phyloP scores from a whole-genome alignment of 306 rosid species.

The Senna tora region DNA sequence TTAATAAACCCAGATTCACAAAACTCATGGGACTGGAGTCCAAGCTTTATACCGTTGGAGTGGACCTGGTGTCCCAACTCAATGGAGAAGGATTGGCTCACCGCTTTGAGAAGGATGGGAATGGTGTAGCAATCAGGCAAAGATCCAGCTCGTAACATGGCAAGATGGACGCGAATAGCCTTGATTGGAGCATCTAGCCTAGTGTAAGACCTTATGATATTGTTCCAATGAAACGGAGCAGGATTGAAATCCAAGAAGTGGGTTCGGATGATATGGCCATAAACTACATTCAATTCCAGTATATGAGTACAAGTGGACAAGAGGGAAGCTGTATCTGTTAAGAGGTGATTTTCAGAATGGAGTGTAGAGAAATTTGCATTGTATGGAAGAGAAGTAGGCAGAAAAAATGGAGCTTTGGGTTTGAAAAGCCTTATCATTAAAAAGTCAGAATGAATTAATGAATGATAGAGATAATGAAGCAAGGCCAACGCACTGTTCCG shows the following conservation, averaged over 20 bases:
- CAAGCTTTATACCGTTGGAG: constrained; percentile 56
- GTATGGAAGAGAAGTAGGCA: constrained; percentile 14
- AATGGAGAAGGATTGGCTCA: constrained; percentile 44
- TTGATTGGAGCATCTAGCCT: constrained; percentile 52
- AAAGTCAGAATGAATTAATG: background rate
- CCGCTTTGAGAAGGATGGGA: constrained; percentile 66
- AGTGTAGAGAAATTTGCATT: background rate
- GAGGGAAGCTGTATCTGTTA: constrained; percentile 37
- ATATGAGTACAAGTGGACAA: constrained; percentile 42
- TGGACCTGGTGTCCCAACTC: constrained; percentile 63
- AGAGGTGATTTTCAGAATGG: constrained; percentile 33
- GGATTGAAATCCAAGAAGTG: constrained; percentile 45
- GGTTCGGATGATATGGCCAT: constrained; percentile 53
- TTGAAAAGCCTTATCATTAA: constrained; percentile 39
- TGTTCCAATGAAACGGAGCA: constrained; percentile 74
- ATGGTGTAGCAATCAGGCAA: constrained; percentile 69
- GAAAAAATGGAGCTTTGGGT: constrained; percentile 14
- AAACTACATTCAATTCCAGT: constrained; percentile 43
- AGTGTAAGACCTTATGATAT: constrained; percentile 60
- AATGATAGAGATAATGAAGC: background rate
- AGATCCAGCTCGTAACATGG: constrained; percentile 57
- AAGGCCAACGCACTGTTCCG: too few relatives aligned
- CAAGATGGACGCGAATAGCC: constrained; percentile 49
- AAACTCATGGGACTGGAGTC: constrained; percentile 59
- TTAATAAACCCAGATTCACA: constrained; percentile 70